Evolutionary conservation across 768 basidiomycete species (phyloP), one percentile per base, ranked within the genome.

Genomic region (Phanerochaete carnosa): DNA sequence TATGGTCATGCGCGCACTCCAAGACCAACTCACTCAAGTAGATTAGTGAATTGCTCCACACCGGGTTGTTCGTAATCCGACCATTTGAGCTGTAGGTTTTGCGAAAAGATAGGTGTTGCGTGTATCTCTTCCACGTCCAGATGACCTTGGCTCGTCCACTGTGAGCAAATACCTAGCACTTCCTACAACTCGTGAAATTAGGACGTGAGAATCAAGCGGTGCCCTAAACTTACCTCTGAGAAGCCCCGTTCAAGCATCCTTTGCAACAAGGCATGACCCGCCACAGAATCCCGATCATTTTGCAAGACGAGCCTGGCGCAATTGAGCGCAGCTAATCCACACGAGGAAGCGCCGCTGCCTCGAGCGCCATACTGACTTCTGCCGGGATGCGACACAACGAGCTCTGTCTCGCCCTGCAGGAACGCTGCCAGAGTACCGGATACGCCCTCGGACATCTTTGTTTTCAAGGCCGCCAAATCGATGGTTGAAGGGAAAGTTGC

Each of bases 311-410:
- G 64, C 55, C 85, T 76, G 12, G 82, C 84, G 62, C 85, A 88
- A 67, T 89, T 89, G 65, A 89, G 70, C 1, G 84, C 82, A 25
- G 88, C 87, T 26, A 90, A 76, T 19, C 88, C 88, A 62, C 87
- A 89, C 2, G 86, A 79, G 45, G 87, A 82, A 30, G 71, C 70
- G 5, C 79, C 75, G 12, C 77, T 75, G 12, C 59, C 55, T 1
- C 58, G 63, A 60, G 54, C 33, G 45, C 58, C 66, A 56, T 87
- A 89, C 63, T 88, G 87, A 47, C 86, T 82, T 13, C 82, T 78
- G 19, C 85, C 63, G 5, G 28, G 70, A 61, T 80, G 77, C 1
- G 80, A 82, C 39, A 82, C 75, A 35, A 81, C 73, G 35, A 63
- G 61, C 30, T 57, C 55, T 39, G 54, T 43, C 54, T 23, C 37